Conservation (phyloP, 108 stramenopile genomes). For the Nitzschia sp. region DNA sequence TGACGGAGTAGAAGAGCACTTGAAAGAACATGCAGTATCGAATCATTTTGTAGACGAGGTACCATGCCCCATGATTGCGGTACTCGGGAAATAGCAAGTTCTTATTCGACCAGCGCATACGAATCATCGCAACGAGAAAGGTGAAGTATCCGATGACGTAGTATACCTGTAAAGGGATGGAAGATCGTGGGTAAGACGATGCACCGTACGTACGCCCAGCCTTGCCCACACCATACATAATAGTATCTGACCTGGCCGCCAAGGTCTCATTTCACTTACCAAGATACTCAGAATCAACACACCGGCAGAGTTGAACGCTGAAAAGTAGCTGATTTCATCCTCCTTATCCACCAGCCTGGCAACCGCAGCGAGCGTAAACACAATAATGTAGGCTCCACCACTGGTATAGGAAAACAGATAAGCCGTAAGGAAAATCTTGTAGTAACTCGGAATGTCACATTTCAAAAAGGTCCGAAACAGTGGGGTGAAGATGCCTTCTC, state of each 20-base stretch:
- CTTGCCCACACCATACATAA: no score
- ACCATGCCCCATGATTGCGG: constrained; percentile 27
- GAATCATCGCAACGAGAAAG: constrained; percentile 46
- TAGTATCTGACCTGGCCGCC: no score
- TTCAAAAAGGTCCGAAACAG: constrained; percentile 48
- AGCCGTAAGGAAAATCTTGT: constrained; percentile 56
- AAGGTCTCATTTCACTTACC: neutral
- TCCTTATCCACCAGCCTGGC: constrained; percentile 28
- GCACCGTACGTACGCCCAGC: neutral
- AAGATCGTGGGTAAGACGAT: neutral
- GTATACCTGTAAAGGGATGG: constrained; percentile 20
- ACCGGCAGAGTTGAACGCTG: constrained; percentile 44
- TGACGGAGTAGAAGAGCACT: constrained; percentile 50
- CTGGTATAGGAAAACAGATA: constrained; percentile 50
- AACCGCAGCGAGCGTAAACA: constrained; percentile 41
- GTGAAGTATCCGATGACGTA: constrained; percentile 53
- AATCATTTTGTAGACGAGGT: constrained; percentile 35
- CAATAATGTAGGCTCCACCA: constrained; percentile 49
- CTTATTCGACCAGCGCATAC: constrained; percentile 53
- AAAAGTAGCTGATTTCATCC: constrained; percentile 25
- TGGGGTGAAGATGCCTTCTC: constrained; percentile 46
- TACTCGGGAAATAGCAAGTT: constrained; percentile 55
- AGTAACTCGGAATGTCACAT: constrained; percentile 58
- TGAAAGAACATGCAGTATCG: constrained; percentile 52
- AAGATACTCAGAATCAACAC: constrained; percentile 43